Conservation (phyloP, 805 yeast genomes). For the Saturnispora sekii region DNA sequence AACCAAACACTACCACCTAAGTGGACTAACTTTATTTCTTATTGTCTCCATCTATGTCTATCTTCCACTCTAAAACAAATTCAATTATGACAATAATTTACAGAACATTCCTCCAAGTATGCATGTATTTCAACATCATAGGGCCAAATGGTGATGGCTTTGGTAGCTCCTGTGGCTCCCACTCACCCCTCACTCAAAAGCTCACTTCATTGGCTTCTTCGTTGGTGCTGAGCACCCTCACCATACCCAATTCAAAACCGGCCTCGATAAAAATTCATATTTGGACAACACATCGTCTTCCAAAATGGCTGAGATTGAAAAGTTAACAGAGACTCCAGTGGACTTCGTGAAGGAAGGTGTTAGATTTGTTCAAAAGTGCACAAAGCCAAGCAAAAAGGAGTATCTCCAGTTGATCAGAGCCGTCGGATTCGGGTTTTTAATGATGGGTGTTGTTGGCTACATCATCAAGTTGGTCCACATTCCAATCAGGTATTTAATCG, state of each 20-base stretch:
- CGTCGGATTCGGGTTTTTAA: slow-evolving; percentile 91
- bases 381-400: slow-evolving; percentile 88
- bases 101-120: no score
- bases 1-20: no score
- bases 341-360: slow-evolving; percentile 89
- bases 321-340: slow-evolving; percentile 74
- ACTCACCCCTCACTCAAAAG: not conserved
- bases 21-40: no score
- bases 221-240: not conserved
- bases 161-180: not conserved
- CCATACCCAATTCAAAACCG: no score
- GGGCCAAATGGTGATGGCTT: not conserved
- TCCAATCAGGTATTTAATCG: slow-evolving; percentile 93
- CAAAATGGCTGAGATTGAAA: slow-evolving; percentile 43
- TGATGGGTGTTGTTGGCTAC: slow-evolving; percentile 97
- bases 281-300: not conserved
- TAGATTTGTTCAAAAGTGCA: slow-evolving; percentile 81
- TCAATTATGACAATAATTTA: no score
- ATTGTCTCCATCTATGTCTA: no score
- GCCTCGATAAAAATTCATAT: no score
- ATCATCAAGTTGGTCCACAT: slow-evolving; percentile 89
- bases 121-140: no score
- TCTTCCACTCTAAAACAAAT: no score
- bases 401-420: slow-evolving; percentile 84
- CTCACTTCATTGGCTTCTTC: not conserved